Evolutionary conservation across 441 rosid genomes (phyloP).

Genomic region (Iberis amara): DNA sequence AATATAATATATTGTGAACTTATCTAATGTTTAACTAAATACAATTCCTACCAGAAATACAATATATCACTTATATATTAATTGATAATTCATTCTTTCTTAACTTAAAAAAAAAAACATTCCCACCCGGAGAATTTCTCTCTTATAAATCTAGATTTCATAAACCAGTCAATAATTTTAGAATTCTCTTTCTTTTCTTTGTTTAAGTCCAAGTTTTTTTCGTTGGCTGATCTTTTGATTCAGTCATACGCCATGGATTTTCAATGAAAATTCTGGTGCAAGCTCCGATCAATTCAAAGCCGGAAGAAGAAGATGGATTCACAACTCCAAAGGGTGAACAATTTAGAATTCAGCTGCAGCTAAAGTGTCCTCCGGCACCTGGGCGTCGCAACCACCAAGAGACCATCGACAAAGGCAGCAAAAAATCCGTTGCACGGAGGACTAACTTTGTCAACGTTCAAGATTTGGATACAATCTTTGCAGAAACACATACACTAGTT

Average conservation of each 20-base stretch:
- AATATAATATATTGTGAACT: too few species aligned
- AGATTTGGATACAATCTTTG: constrained; percentile 11
- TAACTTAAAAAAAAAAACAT: neutral
- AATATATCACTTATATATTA: too few species aligned
- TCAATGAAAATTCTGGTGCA: constrained; percentile 8
- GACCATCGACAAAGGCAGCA: constrained; percentile 14
- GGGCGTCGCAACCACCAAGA: neutral
- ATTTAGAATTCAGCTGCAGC: constrained; percentile 19
- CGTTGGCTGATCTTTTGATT: too few species aligned
- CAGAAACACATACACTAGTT: constrained; percentile 3
- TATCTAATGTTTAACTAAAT: too few species aligned
- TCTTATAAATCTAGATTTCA: too few species aligned
- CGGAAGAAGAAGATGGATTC: constrained; percentile 21
- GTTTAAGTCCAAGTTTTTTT: constrained; percentile 10
- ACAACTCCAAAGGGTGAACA: constrained; percentile 20
- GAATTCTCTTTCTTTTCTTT: neutral
- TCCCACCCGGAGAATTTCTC: constrained; percentile 21
- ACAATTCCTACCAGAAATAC: too few species aligned
- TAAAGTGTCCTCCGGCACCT: constrained; percentile 29
- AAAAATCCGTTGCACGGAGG: neutral
- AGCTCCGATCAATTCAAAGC: constrained; percentile 11
- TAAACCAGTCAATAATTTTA: neutral
- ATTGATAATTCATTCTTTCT: too few species aligned
- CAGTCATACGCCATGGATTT: constrained; percentile 10
- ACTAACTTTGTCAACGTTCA: constrained; percentile 1